These are phyloP conservation scores for Lichtheimia ornata DNA, from an alignment of 371 early-diverging fungal genomes.

Conservation along the genomic window DNA sequence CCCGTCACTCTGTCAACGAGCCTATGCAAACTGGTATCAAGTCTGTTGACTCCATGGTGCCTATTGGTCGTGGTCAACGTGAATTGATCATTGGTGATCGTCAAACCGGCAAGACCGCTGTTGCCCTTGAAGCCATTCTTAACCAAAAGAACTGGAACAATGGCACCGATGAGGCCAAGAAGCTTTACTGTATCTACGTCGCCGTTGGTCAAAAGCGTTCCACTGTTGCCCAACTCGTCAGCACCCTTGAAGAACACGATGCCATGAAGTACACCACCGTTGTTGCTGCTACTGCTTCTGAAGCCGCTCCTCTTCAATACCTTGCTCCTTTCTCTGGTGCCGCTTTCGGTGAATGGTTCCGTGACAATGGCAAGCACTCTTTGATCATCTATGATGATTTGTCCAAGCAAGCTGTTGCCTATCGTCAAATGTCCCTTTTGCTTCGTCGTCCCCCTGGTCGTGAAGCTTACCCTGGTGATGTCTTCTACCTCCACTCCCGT, in stretches of 20 bases:
- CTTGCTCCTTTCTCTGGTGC: constrained; percentile 96
- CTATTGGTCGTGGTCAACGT: constrained; percentile 98
- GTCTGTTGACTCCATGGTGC: constrained; percentile 98
- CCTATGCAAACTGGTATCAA: constrained; percentile 99
- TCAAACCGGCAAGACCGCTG: constrained; percentile 97
- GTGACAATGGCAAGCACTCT: constrained; percentile 94
- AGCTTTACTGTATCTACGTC: constrained; percentile 94
- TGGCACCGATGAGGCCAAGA: constrained; percentile 55
- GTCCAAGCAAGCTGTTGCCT: constrained; percentile 97
- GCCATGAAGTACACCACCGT: constrained; percentile 87
- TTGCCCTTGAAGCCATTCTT: constrained; percentile 93
- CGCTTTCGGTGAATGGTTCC: constrained; percentile 93
- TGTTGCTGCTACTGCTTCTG: constrained; percentile 96
- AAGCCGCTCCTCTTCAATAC: constrained; percentile 95
- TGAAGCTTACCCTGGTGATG: constrained; percentile 98
- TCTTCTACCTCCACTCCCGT: constrained; percentile 97
- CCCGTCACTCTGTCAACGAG: constrained; percentile 95
- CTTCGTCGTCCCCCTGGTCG: constrained; percentile 98
- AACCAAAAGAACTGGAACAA: constrained; percentile 96
- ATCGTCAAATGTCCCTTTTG: constrained; percentile 96
- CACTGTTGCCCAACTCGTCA: constrained; percentile 95
- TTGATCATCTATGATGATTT: constrained; percentile 96
- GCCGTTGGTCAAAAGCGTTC: constrained; percentile 97
- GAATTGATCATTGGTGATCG: constrained; percentile 98
- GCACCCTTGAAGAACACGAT: constrained; percentile 89